These are phyloP conservation scores for Mariannaea sp. DNA, from an alignment of 2,329 filamentous ascomycete genomes.

Conservation along the genomic window DNA sequence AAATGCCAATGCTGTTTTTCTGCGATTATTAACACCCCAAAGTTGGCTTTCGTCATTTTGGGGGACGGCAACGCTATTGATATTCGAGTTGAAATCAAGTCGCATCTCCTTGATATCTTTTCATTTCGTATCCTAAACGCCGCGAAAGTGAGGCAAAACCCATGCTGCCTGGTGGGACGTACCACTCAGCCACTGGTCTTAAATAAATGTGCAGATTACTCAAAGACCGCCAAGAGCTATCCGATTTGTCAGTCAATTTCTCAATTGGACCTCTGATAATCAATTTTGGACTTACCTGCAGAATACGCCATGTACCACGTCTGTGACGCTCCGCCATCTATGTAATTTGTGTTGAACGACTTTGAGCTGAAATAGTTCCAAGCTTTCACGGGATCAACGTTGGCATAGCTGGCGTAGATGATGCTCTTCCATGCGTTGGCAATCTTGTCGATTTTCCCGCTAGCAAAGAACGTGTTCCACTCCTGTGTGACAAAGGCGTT, in stretches of 20 bases:
- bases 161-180: neutral
- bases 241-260: conserved; percentile 23
- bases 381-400: conserved; percentile 70
- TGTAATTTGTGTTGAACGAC: conserved; percentile 68
- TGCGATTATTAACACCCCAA: neutral
- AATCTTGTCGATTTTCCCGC: conserved; percentile 67
- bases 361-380: conserved; percentile 75
- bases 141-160: neutral
- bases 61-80: neutral
- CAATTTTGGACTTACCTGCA: conserved; percentile 63
- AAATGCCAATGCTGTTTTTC: neutral
- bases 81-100: neutral
- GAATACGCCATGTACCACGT: conserved; percentile 86
- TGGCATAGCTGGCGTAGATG: conserved; percentile 79
- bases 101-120: neutral
- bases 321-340: conserved; percentile 81
- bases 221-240: conserved; percentile 32
- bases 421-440: conserved; percentile 85
- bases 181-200: conserved; percentile 1
- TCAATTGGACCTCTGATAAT: neutral
- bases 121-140: neutral
- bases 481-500: conserved; percentile 77
- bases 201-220: neutral
- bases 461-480: conserved; percentile 78
- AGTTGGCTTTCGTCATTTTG: neutral